phyloP scores from a whole-genome alignment of 805 yeast genomes.

The Nakazawaea molendinolei region DNA sequence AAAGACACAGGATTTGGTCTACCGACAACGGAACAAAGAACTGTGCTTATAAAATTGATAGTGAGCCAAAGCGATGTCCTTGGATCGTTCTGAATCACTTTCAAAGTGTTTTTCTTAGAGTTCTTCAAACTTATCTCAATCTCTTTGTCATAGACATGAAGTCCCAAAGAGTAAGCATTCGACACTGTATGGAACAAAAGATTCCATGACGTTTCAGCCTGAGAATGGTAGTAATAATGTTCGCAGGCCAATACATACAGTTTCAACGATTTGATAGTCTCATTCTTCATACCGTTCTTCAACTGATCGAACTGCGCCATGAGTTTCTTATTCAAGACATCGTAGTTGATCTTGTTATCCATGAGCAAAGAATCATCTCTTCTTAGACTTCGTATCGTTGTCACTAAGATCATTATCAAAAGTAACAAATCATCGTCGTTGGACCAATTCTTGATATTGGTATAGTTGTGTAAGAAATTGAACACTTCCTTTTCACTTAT shows the following conservation, averaged over 20 bases:
- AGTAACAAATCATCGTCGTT: conserved; percentile 42
- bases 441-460: conserved; percentile 32
- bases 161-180: conserved; percentile 43
- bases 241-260: conserved; percentile 46
- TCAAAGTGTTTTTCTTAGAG: conserved; percentile 21
- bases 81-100: conserved; percentile 25
- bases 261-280: conserved; percentile 40
- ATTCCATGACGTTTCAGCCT: conserved; percentile 47
- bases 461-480: conserved; percentile 31
- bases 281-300: conserved; percentile 39
- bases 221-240: conserved; percentile 40
- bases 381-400: conserved; percentile 29
- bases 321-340: conserved; percentile 22
- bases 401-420: conserved; percentile 36
- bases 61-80: conserved; percentile 45
- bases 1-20: conserved; percentile 49
- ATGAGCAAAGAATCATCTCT: conserved; percentile 19
- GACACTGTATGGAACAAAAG: conserved; percentile 43
- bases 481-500: conserved; percentile 27
- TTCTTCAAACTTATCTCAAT: conserved; percentile 23
- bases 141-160: conserved; percentile 36
- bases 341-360: conserved; percentile 19
- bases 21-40: conserved; percentile 43
- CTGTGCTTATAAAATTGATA: conserved; percentile 39
- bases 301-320: conserved; percentile 36